Percentiles rank a stretch among this genome's conserved stretches.
These are phyloP conservation scores for Chalaropsis ovoidea DNA, from an alignment of 2,329 filamentous ascomycete species.

Conservation along the genomic window DNA sequence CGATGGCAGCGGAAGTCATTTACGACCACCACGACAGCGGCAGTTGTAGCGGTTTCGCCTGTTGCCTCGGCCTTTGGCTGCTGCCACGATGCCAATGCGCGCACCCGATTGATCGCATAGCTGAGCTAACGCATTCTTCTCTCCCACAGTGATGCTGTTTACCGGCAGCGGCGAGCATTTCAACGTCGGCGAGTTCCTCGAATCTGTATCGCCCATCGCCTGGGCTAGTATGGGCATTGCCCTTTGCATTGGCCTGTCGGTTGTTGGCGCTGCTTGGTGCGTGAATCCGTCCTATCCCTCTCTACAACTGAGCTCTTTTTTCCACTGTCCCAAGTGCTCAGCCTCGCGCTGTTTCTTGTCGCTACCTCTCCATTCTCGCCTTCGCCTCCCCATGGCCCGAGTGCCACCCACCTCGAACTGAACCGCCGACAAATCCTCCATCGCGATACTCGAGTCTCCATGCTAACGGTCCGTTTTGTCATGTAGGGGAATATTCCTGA, in stretches of 20 bases:
- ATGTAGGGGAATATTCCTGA: slow-evolving; percentile 93
- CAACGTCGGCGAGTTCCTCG: slow-evolving; percentile 92
- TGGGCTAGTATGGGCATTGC: slow-evolving; percentile 88
- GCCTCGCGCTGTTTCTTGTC: slow-evolving; percentile 7
- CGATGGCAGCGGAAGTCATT: background rate
- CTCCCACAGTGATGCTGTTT: slow-evolving; percentile 80
- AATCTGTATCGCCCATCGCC: slow-evolving; percentile 83
- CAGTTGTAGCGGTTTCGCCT: background rate
- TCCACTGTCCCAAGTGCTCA: background rate
- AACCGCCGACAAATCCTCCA: background rate
- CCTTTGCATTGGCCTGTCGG: slow-evolving; percentile 90
- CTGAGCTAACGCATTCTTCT: slow-evolving; percentile 6
- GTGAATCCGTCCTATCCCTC: slow-evolving; percentile 28
- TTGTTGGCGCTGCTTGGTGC: slow-evolving; percentile 95
- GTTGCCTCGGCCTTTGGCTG: background rate
- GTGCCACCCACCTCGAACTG: background rate
- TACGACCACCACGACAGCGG: background rate
- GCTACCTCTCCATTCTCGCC: background rate
- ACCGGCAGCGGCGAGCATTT: slow-evolving; percentile 92
- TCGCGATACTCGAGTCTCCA: background rate
- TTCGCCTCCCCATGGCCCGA: background rate
- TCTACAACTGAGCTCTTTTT: background rate
- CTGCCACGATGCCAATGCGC: background rate
- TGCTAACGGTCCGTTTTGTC: background rate
- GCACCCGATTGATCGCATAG: background rate